Conservation (phyloP, 208 protist genomes). For the Trypanosoma avium region DNA sequence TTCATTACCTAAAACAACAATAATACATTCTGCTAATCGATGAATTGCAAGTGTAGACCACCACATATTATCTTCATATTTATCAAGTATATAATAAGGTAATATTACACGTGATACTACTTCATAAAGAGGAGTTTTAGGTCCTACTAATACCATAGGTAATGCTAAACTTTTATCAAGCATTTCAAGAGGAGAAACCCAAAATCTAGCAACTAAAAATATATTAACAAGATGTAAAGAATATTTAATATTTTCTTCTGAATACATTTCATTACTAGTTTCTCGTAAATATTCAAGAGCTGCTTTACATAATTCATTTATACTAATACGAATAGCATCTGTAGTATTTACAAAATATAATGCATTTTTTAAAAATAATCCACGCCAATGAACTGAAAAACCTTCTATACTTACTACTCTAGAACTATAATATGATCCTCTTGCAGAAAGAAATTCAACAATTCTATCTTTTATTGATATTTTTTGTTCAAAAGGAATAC, state of each 20-base stretch:
- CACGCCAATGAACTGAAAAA: constrained; percentile 10
- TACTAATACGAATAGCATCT: neutral
- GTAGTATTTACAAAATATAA: neutral
- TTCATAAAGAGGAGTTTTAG: constrained; percentile 18
- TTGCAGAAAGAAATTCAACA: constrained; percentile 1
- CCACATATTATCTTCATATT: constrained; percentile 2
- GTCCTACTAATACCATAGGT: constrained; percentile 19
- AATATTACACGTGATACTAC: constrained; percentile 15
- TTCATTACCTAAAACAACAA: constrained; percentile 11
- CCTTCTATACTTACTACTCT: constrained; percentile 11
- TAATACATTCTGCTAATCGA: constrained; percentile 24
- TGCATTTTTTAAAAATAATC: constrained; percentile 1
- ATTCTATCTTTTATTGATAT: constrained; percentile 11
- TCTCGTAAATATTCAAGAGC: constrained; percentile 18
- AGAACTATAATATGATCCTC: constrained; percentile 20
- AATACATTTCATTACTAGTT: neutral
- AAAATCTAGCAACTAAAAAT: constrained; percentile 22
- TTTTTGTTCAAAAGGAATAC: constrained; percentile 1
- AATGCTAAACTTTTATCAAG: constrained; percentile 19
- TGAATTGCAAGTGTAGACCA: constrained; percentile 20
- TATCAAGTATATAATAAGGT: constrained; percentile 19
- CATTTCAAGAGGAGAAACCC: constrained; percentile 5
- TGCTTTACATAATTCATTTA: constrained; percentile 15
- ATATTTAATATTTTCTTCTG: constrained; percentile 5
- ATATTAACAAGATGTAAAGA: constrained; percentile 10